Evolutionary conservation across 805 yeast genomes (phyloP).

Genomic region (Candida pini): DNA sequence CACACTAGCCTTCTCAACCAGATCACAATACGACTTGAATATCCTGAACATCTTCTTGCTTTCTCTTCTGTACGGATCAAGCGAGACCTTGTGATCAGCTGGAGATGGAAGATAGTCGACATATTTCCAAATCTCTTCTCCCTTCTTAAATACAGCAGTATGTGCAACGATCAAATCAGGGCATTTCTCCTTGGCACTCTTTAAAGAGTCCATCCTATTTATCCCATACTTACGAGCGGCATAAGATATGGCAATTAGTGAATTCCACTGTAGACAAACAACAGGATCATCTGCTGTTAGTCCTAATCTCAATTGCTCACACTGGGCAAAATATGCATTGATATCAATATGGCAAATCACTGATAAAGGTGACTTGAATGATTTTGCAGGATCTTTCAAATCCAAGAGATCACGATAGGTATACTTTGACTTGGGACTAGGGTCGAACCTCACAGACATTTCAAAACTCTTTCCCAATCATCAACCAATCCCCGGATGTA

Average conservation of each 20-base stretch:
- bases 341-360: conserved; percentile 83
- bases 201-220: conserved; percentile 66
- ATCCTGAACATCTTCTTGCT: conserved; percentile 71
- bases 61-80: conserved; percentile 89
- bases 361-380: conserved; percentile 65
- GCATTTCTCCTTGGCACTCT: conserved; percentile 68
- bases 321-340: conserved; percentile 96
- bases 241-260: conserved; percentile 84
- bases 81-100: conserved; percentile 68
- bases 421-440: conserved; percentile 35
- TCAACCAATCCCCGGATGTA: too few species aligned
- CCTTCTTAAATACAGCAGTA: conserved; percentile 89
- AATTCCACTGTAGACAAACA: conserved; percentile 91
- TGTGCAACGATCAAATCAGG: conserved; percentile 76
- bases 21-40: conserved; percentile 54
- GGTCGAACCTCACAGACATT: conserved; percentile 3
- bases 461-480: too few species aligned
- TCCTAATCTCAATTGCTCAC: conserved; percentile 73
- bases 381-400: conserved; percentile 37
- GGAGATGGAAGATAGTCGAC: conserved; percentile 54
- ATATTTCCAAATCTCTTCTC: conserved; percentile 81
- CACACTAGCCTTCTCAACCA: conserved; percentile 89
- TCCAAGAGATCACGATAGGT: conserved; percentile 44
- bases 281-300: conserved; percentile 68
- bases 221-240: conserved; percentile 86